A percentile compares a stretch with the other conserved stretches of the same genome.
These are phyloP conservation scores for Leccinum obscurum DNA, from an alignment of 768 basidiomycete species.

Conservation along the genomic window DNA sequence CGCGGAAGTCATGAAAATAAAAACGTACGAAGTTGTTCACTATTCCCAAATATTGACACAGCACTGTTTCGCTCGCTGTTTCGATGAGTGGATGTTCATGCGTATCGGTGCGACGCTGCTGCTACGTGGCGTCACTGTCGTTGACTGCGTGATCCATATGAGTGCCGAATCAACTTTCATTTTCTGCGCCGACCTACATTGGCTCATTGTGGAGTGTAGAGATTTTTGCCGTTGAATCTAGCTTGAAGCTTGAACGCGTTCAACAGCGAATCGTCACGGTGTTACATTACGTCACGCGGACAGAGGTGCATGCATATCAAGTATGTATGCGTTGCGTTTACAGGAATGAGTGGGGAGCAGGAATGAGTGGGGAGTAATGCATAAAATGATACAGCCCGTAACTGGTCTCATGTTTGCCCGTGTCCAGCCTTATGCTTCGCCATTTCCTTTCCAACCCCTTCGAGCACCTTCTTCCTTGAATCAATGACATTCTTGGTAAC, in stretches of 20 bases:
- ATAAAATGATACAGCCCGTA: constrained; percentile 2
- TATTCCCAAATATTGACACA: no score
- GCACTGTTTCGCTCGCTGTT: no score
- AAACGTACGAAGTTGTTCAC: no score
- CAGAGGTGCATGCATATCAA: not conserved
- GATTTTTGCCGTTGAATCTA: constrained; percentile 3
- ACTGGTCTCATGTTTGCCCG: constrained; percentile 22
- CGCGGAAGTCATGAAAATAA: no score
- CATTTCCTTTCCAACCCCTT: constrained; percentile 72
- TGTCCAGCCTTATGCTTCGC: constrained; percentile 48
- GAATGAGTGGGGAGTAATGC: constrained; percentile 24
- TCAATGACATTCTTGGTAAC: constrained; percentile 68
- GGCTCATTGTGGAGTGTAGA: constrained; percentile 37
- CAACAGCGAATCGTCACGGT: constrained; percentile 24
- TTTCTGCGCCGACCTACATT: constrained; percentile 35
- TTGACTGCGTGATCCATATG: constrained; percentile 18
- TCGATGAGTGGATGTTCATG: no score
- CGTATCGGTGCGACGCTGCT: no score
- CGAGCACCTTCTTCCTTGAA: constrained; percentile 66
- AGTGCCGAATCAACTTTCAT: not conserved
- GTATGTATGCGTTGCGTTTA: constrained; percentile 12
- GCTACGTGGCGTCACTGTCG: constrained; percentile 31
- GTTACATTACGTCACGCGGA: constrained; percentile 17
- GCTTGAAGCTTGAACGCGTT: constrained; percentile 9
- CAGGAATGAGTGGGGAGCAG: constrained; percentile 11